Conservation (phyloP, 208 protist genomes). For the Leishmania aethiopica region DNA sequence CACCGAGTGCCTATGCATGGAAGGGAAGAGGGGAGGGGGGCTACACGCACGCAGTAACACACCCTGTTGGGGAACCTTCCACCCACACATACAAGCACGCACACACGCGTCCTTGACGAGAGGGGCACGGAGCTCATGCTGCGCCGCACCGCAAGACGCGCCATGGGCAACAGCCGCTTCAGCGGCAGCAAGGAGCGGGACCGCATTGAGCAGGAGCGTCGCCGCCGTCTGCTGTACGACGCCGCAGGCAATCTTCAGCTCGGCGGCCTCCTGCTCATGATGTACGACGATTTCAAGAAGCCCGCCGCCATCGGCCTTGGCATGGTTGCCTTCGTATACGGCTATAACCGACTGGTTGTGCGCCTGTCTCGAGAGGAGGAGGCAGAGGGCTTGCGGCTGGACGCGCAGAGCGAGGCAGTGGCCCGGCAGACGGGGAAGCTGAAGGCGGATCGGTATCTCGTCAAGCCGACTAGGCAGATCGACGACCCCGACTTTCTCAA, state of each 20-base stretch:
- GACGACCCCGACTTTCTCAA: slow-evolving; percentile 81
- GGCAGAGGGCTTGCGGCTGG: slow-evolving; percentile 34
- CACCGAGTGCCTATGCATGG: not conserved
- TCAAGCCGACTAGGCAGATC: slow-evolving; percentile 71
- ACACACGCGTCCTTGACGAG: not conserved
- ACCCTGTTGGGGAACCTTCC: not conserved
- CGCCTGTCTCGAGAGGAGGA: slow-evolving; percentile 45
- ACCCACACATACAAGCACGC: not conserved
- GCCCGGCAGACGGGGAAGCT: slow-evolving; percentile 66
- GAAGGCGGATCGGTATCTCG: slow-evolving; percentile 64
- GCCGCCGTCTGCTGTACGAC: slow-evolving; percentile 66
- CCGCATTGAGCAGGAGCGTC: slow-evolving; percentile 60
- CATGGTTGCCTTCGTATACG: slow-evolving; percentile 33
- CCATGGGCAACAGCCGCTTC: slow-evolving; percentile 38
- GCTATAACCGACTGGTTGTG: slow-evolving; percentile 59
- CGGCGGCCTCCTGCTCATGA: slow-evolving; percentile 39
- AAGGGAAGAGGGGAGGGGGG: not conserved
- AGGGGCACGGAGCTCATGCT: slow-evolving; percentile 40
- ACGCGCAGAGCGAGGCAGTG: slow-evolving; percentile 46
- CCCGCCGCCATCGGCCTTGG: slow-evolving; percentile 40
- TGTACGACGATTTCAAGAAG: slow-evolving; percentile 70
- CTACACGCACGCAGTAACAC: not conserved
- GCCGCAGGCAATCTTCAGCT: slow-evolving; percentile 53
- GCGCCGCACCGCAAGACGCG: slow-evolving; percentile 35
- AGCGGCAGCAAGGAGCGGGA: slow-evolving; percentile 61